Percentiles rank a stretch among this genome's conserved stretches.
phyloP scores from a whole-genome alignment of 176 grass and related monocot genomes.

The Phragmites australis region DNA sequence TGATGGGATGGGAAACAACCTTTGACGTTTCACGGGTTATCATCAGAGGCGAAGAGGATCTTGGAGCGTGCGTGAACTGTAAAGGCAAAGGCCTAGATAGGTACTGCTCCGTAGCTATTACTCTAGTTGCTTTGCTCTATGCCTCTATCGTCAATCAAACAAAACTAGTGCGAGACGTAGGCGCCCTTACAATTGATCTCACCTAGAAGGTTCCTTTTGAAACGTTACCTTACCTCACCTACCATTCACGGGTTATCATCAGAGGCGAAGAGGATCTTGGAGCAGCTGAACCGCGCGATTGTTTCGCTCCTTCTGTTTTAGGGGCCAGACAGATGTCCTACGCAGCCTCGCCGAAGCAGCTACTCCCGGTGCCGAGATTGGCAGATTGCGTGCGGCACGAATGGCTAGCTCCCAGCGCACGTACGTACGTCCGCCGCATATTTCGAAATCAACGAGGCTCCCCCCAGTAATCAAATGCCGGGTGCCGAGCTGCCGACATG shows the following conservation, averaged over 20 bases:
- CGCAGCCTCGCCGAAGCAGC: not conserved
- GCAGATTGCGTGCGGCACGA: not conserved
- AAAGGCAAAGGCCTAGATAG: not conserved
- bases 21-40: not conserved
- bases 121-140: conserved; percentile 4
- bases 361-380: not conserved
- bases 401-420: not conserved
- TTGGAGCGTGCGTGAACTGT: conserved; percentile 25
- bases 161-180: not conserved
- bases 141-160: conserved; percentile 20
- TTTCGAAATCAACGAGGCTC: conserved; percentile 24
- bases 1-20: conserved; percentile 7
- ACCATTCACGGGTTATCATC: not conserved
- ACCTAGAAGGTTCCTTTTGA: not conserved
- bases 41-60: not conserved
- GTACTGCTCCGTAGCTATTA: too few species aligned
- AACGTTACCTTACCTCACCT: not conserved
- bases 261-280: conserved; percentile 7
- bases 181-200: conserved; percentile 17
- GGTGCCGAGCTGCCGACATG: conserved; percentile 38
- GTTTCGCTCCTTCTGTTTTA: not conserved
- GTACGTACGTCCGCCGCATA: conserved; percentile 19
- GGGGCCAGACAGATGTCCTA: conserved; percentile 19
- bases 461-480: not conserved
- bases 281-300: not conserved